Evolutionary conservation across 441 rosid species (phyloP).

Genomic region (Erysimum pusillum): DNA sequence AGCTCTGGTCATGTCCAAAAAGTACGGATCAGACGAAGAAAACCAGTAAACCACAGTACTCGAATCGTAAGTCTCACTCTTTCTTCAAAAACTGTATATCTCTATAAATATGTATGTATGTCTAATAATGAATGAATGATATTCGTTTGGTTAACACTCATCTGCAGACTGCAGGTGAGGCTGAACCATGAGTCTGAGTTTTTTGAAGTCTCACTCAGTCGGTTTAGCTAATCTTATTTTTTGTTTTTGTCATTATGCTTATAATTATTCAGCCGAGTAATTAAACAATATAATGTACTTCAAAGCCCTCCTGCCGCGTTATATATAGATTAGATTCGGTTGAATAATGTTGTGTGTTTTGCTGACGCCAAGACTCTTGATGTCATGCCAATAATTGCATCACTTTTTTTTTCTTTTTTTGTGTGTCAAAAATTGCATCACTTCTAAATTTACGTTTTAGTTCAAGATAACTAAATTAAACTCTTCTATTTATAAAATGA

Average conservation of each 20-base stretch:
- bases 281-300: constrained; percentile 13
- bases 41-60: too few species aligned
- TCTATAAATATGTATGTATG: too few species aligned
- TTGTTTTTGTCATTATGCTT: neutral
- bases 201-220: constrained; percentile 26
- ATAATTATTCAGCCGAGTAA: constrained; percentile 36
- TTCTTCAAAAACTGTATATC: too few species aligned
- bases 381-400: constrained; percentile 16
- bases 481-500: too few species aligned
- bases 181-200: too few species aligned
- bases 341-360: neutral
- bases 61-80: too few species aligned
- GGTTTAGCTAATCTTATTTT: neutral
- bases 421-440: neutral
- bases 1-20: neutral
- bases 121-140: too few species aligned
- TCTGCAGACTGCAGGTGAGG: too few species aligned
- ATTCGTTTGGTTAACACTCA: too few species aligned
- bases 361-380: constrained; percentile 33
- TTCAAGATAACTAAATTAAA: neutral
- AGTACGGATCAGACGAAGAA: neutral
- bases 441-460: neutral
- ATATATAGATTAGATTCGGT: constrained; percentile 11
- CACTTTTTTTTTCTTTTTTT: neutral
- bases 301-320: constrained; percentile 38